These are phyloP conservation scores for Anisodus acutangulus DNA, from an alignment of 257 asterid species.

Conservation along the genomic window DNA sequence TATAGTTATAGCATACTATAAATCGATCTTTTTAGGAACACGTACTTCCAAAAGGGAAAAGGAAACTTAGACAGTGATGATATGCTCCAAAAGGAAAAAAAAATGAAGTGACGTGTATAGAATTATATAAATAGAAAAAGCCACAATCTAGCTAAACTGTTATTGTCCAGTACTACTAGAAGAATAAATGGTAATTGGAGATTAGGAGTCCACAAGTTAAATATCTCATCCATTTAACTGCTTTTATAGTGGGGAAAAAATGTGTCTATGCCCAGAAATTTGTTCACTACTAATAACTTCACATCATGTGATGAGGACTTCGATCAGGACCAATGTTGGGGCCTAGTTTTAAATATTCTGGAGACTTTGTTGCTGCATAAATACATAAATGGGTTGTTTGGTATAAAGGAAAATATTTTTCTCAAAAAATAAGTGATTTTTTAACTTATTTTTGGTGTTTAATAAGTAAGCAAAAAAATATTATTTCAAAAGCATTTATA, in stretches of 20 bases:
- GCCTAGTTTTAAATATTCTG: not conserved
- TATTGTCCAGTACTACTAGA: not conserved
- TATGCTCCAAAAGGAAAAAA: not conserved
- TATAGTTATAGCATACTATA: not conserved
- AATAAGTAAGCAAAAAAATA: too few relatives aligned
- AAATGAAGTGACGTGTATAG: not conserved
- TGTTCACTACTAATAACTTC: not conserved
- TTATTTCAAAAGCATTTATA: too few relatives aligned
- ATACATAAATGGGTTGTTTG: too few relatives aligned
- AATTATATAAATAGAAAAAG: too few relatives aligned
- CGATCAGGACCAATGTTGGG: not conserved
- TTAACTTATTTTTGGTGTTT: too few relatives aligned
- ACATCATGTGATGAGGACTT: not conserved
- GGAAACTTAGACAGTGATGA: not conserved
- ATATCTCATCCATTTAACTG: not conserved
- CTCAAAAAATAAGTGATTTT: too few relatives aligned
- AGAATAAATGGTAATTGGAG: not conserved
- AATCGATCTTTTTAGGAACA: not conserved
- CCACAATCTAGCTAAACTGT: too few relatives aligned
- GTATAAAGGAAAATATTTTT: too few relatives aligned
- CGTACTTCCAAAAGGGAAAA: not conserved
- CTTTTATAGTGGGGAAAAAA: not conserved
- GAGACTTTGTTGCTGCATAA: not conserved
- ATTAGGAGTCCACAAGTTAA: not conserved
- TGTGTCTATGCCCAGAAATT: not conserved